These are phyloP conservation scores for Botrytis pseudocinerea DNA, from an alignment of 2,329 filamentous ascomycete genomes.

Conservation along the genomic window DNA sequence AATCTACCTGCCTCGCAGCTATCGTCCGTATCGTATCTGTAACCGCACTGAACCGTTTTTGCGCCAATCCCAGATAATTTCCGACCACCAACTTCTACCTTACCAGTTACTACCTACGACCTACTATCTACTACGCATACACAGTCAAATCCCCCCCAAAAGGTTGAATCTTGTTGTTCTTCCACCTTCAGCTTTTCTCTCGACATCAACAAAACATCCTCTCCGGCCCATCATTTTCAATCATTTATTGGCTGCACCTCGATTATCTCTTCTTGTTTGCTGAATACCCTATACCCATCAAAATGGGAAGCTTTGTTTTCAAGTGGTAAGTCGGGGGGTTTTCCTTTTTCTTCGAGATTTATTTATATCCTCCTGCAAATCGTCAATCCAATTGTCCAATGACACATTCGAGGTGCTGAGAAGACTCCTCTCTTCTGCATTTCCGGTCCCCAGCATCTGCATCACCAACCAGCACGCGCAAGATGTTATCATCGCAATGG, in stretches of 20 bases:
- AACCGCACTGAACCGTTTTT: constrained; percentile 14
- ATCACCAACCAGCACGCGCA: neutral
- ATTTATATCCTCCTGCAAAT: neutral
- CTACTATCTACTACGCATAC: neutral
- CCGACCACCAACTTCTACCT: constrained; percentile 11
- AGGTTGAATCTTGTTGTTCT: neutral
- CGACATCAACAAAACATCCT: neutral
- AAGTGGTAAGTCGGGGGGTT: constrained; percentile 39
- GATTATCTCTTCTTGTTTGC: neutral
- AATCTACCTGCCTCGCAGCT: neutral
- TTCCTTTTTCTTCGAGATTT: neutral
- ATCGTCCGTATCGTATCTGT: neutral
- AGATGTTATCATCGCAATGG: neutral
- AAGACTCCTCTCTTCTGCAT: neutral
- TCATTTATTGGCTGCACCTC: neutral
- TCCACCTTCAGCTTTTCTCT: neutral
- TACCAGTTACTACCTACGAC: neutral
- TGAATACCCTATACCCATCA: constrained; percentile 24
- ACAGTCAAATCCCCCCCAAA: neutral
- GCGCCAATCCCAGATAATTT: constrained; percentile 16
- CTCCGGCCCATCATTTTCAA: neutral
- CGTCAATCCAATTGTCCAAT: neutral
- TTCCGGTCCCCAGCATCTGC: neutral
- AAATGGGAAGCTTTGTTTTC: constrained; percentile 44
- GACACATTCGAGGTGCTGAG: neutral